These are phyloP conservation scores for Abrus precatorius DNA, from an alignment of 306 rosid species.

Conservation along the genomic window DNA sequence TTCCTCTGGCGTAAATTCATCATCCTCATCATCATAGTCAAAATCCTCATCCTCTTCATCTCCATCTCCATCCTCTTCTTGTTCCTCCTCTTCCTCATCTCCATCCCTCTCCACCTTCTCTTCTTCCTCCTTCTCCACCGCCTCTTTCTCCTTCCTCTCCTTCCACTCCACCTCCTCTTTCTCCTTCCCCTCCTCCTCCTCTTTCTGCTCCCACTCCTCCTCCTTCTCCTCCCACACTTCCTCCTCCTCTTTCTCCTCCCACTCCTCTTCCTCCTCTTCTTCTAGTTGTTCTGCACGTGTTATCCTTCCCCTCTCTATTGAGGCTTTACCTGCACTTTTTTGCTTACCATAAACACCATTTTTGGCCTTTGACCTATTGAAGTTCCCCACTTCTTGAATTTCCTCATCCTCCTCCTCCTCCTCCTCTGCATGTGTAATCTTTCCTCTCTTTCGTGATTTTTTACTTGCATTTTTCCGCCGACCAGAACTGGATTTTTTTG, in stretches of 20 bases:
- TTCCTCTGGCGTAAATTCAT: constrained; percentile 81
- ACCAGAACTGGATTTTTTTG: constrained; percentile 40
- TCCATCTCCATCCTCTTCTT: constrained; percentile 46
- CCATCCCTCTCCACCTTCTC: constrained; percentile 27
- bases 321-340: constrained; percentile 45
- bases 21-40: constrained; percentile 75
- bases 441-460: constrained; percentile 49
- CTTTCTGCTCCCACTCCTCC: constrained; percentile 42
- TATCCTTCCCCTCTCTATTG: constrained; percentile 50
- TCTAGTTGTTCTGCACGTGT: constrained; percentile 42
- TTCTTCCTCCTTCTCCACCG: constrained; percentile 20
- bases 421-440: constrained; percentile 34
- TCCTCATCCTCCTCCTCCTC: constrained; percentile 55
- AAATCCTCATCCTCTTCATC: constrained; percentile 58
- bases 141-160: not conserved
- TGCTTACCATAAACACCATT: constrained; percentile 35
- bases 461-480: constrained; percentile 41
- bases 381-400: constrained; percentile 47
- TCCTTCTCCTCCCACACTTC: constrained; percentile 45
- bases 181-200: constrained; percentile 38
- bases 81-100: constrained; percentile 33
- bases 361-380: constrained; percentile 59
- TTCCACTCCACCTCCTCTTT: constrained; percentile 50
- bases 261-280: constrained; percentile 37
- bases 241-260: constrained; percentile 46